Evolutionary conservation across 495 filamentous ascomycete genomes (phyloP).

Genomic region (Daldinia vernicosa): DNA sequence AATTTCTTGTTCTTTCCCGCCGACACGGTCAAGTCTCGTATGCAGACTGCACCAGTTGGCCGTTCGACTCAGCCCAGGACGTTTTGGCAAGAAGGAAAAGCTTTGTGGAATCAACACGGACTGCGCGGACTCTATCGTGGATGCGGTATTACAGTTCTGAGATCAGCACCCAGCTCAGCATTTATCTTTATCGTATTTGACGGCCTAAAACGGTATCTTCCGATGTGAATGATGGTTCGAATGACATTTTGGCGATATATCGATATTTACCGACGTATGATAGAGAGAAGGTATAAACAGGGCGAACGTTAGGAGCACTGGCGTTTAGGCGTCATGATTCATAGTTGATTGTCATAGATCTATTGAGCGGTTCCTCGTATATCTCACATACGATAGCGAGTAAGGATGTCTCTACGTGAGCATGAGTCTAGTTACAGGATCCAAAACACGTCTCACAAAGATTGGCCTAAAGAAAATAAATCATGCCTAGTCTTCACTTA

Average conservation of each 20-base stretch:
- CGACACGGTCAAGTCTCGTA: slow-evolving; percentile 94
- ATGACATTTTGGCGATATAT: slow-evolving; percentile 13
- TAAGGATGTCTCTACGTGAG: neutral
- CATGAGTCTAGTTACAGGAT: neutral
- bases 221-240: slow-evolving; percentile 44
- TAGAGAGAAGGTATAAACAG: slow-evolving; percentile 39
- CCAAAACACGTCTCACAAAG: neutral
- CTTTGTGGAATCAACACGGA: slow-evolving; percentile 82
- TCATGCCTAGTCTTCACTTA: neutral
- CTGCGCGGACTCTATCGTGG: slow-evolving; percentile 88
- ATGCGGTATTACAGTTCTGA: slow-evolving; percentile 89
- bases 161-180: slow-evolving; percentile 92
- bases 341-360: slow-evolving; percentile 22
- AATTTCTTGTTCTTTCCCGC: slow-evolving; percentile 98
- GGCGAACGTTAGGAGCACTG: slow-evolving; percentile 18
- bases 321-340: slow-evolving; percentile 37
- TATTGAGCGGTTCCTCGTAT: slow-evolving; percentile 1
- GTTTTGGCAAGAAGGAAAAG: slow-evolving; percentile 73
- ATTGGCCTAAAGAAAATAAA: neutral
- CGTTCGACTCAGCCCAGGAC: slow-evolving; percentile 56
- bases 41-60: slow-evolving; percentile 86
- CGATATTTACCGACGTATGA: slow-evolving; percentile 15
- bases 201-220: slow-evolving; percentile 73
- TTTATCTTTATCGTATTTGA: slow-evolving; percentile 97
- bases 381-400: neutral